These are phyloP conservation scores for Pholiota conissans DNA, from an alignment of 768 basidiomycete genomes.

Conservation along the genomic window DNA sequence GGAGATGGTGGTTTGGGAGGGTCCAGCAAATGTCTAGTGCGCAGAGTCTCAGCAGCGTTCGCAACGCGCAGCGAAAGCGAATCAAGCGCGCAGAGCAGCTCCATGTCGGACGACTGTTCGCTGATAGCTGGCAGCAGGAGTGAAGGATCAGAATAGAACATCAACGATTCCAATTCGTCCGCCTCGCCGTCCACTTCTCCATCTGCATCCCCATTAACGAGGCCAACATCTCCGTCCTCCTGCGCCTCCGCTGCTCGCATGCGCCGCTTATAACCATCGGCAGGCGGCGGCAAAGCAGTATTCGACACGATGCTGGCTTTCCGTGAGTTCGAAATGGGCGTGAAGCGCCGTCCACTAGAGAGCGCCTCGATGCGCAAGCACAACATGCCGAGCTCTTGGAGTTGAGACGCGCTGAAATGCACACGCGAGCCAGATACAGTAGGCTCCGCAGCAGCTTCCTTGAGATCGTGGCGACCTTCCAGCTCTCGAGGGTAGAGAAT, in stretches of 20 bases:
- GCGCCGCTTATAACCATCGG: not conserved
- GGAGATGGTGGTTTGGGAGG: not conserved
- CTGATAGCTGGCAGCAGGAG: conserved; percentile 67
- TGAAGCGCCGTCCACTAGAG: conserved; percentile 61
- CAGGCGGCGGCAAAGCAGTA: not conserved
- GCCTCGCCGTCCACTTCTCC: conserved; percentile 28
- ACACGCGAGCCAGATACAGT: conserved; percentile 51
- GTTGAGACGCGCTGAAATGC: conserved; percentile 73
- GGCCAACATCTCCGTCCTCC: too few relatives aligned
- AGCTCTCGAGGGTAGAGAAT: conserved; percentile 78
- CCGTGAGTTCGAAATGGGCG: conserved; percentile 35
- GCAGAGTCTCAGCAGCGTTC: not conserved
- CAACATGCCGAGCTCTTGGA: conserved; percentile 69
- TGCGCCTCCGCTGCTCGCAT: conserved; percentile 31
- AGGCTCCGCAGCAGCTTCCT: conserved; percentile 33
- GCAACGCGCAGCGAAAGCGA: not conserved
- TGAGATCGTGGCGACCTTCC: conserved; percentile 65
- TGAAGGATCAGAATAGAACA: conserved; percentile 60
- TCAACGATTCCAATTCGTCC: conserved; percentile 23
- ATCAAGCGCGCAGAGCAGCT: conserved; percentile 72
- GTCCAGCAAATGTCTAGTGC: not conserved
- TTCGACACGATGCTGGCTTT: conserved; percentile 38
- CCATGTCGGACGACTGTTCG: conserved; percentile 69
- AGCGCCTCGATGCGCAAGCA: conserved; percentile 72
- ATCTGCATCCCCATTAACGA: conserved; percentile 44